Base-by-base conservation (phyloP, 139 green algal species). In the Gonium pectorale region DNA sequence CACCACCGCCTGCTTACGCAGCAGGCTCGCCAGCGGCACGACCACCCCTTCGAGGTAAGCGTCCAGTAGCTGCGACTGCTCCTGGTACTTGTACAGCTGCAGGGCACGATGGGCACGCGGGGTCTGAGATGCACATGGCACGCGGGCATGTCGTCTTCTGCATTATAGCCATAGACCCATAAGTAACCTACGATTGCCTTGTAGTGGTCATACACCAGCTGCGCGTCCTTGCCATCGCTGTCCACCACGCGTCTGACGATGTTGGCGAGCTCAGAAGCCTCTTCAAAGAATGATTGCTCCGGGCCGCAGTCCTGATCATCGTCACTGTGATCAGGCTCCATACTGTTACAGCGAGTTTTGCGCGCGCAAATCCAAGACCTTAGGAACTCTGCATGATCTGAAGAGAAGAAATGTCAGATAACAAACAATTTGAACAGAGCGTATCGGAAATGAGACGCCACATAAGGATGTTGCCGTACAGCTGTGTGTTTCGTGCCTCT, bases 41-140 rank as follows among this genome's bases (percentile, higher is more conserved):
- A 99, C 85, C 22, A 99, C 87, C 29, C 43, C 73, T 85, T 98
- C 94, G 70, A 99, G 88, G 54, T 95, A 89, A 2, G 94, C 92
- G 82, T 99, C 97, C 56, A 99, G 92, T 60, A 99, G 91, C 90
- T 98, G 93, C 11, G 95, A 87, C 74, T 99, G 94, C 92, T 99
- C 97, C 72, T 98, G 95, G 86, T 99, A 99, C 86, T 97, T 96
- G 78, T 89, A 92, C 15, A 98, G 88, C 95, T 98, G 92, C 69
- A 40, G 59, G 24, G 33, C 33, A 26, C 29, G 54, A 73, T 22
- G 35, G 46, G 68, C 51, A 68, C 33, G 37, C 59, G 17, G 60
- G 13, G 43, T 5, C 67, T 9, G 2, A 35, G 15, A 51, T 67
- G 31, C 24, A 40, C 9, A 6, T 56, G n/a, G 4, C 3, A 29